Evolutionary conservation across 768 basidiomycete genomes (phyloP).

Genomic region (Pleurotus citrinopileatus): DNA sequence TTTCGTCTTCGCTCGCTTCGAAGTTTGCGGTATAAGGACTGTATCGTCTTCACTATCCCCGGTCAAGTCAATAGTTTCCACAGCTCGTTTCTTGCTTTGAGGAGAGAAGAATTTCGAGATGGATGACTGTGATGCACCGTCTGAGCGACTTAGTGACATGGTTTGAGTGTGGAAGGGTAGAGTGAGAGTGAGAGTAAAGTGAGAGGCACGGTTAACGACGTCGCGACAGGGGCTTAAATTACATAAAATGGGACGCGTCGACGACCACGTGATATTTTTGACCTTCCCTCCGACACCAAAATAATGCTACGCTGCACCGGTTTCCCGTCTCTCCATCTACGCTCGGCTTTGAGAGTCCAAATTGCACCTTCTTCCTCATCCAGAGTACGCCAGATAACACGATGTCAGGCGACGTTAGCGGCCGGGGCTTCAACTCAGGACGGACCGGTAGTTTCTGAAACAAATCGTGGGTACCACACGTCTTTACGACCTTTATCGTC

Average conservation of each 20-base stretch:
- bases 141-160: not conserved
- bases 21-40: not conserved
- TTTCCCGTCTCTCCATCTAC: too few species aligned
- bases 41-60: not conserved
- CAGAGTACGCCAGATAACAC: conserved; percentile 2
- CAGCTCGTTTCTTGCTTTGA: conserved; percentile 14
- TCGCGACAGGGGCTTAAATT: too few species aligned
- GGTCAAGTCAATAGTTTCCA: not conserved
- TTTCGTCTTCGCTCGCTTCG: not conserved
- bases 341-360: not conserved
- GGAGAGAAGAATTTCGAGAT: conserved; percentile 42
- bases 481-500: conserved; percentile 6
- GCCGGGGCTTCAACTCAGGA: conserved; percentile 25
- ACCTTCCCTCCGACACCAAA: too few species aligned
- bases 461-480: conserved; percentile 50
- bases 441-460: conserved; percentile 51
- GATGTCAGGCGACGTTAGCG: conserved; percentile 24
- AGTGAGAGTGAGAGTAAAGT: too few species aligned
- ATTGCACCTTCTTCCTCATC: not conserved
- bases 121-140: conserved; percentile 25
- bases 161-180: too few species aligned
- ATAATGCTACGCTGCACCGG: too few species aligned
- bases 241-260: not conserved
- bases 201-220: too few species aligned
- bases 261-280: not conserved